Base-by-base conservation (phyloP, 768 basidiomycete species). In the Rhodotorula diobovata region DNA sequence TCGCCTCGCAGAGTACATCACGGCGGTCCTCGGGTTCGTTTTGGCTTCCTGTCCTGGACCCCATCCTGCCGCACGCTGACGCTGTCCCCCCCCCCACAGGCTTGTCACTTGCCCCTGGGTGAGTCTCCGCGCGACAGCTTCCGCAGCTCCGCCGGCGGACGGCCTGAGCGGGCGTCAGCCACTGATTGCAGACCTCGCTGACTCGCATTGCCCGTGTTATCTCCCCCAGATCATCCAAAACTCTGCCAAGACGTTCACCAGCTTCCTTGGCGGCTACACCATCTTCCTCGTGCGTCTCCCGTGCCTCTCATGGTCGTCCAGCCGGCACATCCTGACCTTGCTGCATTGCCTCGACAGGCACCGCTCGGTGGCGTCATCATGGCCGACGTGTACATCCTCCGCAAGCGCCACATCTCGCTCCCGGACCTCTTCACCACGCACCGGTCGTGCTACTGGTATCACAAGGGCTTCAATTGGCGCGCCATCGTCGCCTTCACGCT, bases 401-500 rank as follows among this genome's bases (percentile, higher is more conserved):
- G 71, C 35, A 35, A 65, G 37, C 53, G 64, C 18, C 39, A 55
- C 3, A 43, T 74, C 60, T 54, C 66, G 14, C 56, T 79, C 16
- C 67, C 71, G 32, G 71, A 74, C 37, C 66, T 79, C 5, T 78
- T 73, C 76, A 73, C 67, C 66, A 73, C 62, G 61, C 32, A 82
- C 86, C 60, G 90, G 89, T 6, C 55, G 18, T 53, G 23, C 28
- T 73, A 73, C 64, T 62, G 62, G 55, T 51, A 35, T 32, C 11
- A 50, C 25, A 2, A 6, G 10, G 69, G 69, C 6, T 30, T 43
- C 45, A 93, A 94, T 80, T 92, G 90, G 90, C 84, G 92, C 43
- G 91, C 90, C 2, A 83, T 85, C 6, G 83, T 86, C 5, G 86
- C 91, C 0, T 80, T 92, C 25, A 77, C 91, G 30, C 79, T 86